Evolutionary conservation across 805 yeast genomes (phyloP).

Genomic region (Metschnikowia gelsemii): DNA sequence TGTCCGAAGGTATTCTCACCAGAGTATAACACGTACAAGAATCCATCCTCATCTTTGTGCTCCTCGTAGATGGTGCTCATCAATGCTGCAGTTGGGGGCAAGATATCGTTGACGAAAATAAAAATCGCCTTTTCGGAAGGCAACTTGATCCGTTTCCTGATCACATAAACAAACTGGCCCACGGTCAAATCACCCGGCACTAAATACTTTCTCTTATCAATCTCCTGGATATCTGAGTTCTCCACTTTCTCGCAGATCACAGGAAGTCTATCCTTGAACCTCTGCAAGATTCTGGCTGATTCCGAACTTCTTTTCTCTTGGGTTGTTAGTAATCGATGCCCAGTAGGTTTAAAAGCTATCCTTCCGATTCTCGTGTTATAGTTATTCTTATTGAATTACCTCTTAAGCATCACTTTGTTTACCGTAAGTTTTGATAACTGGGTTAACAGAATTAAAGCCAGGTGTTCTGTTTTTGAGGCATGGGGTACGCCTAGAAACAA

Average conservation of each 20-base stretch:
- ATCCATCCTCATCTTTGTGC: constrained; percentile 97
- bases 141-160: constrained; percentile 91
- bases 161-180: constrained; percentile 97
- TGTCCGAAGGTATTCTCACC: constrained; percentile 97
- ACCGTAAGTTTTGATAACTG: not conserved
- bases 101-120: constrained; percentile 92
- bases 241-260: constrained; percentile 97
- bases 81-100: constrained; percentile 97
- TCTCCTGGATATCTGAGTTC: constrained; percentile 91
- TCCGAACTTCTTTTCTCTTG: constrained; percentile 91
- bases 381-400: too few relatives aligned
- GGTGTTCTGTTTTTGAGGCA: too few relatives aligned
- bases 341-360: too few relatives aligned
- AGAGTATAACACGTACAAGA: constrained; percentile 90
- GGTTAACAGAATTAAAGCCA: not conserved
- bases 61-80: constrained; percentile 95
- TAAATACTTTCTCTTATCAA: constrained; percentile 94
- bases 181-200: constrained; percentile 96
- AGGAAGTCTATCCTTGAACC: constrained; percentile 90
- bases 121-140: constrained; percentile 98
- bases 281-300: constrained; percentile 83
- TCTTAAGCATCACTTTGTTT: too few relatives aligned
- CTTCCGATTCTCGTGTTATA: too few relatives aligned
- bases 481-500: not conserved
- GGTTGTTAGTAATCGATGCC: constrained; percentile 19